These are phyloP conservation scores for Prunus padus DNA, from an alignment of 306 rosid genomes.

Conservation along the genomic window DNA sequence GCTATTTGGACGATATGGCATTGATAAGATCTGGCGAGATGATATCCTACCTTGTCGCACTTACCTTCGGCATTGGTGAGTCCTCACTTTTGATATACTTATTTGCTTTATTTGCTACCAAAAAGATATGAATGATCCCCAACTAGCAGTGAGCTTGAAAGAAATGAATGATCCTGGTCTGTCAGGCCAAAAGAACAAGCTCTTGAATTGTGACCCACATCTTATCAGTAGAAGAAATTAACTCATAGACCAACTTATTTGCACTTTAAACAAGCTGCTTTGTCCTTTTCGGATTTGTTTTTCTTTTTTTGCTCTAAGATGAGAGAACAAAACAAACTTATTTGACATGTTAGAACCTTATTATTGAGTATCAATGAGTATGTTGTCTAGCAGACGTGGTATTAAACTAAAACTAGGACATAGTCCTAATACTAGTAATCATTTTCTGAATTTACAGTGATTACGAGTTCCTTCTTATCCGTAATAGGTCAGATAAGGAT, in stretches of 20 bases:
- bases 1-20: slow-evolving; percentile 69
- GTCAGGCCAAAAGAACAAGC: background rate
- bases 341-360: background rate
- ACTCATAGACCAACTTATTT: background rate
- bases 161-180: background rate
- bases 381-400: too few species aligned
- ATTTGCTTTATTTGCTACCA: background rate
- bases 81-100: background rate
- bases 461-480: too few species aligned
- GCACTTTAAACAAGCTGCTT: background rate
- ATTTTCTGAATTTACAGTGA: background rate
- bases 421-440: background rate
- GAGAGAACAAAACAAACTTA: too few species aligned
- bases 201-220: background rate
- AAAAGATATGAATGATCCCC: background rate
- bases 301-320: background rate
- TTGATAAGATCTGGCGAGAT: slow-evolving; percentile 87
- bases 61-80: slow-evolving; percentile 94
- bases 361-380: too few species aligned
- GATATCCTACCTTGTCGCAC: slow-evolving; percentile 91
- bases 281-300: background rate
- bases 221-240: background rate
- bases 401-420: too few species aligned
- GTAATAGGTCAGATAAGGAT: too few species aligned
- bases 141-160: background rate